phyloP scores from a whole-genome alignment of 352 stramenopile genomes.

The Phytophthora palmivora region DNA sequence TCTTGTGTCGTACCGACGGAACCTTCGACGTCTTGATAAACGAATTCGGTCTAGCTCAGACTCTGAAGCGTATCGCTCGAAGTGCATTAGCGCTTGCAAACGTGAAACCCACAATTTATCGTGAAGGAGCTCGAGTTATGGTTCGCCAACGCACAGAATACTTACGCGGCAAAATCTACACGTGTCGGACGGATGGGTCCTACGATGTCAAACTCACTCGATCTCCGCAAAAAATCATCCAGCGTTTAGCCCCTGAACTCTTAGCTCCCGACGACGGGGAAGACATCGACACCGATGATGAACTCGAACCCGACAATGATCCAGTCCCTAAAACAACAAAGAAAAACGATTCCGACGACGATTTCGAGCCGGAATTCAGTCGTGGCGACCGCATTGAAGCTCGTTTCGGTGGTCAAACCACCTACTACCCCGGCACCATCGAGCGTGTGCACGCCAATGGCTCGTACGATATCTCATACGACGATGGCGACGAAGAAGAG shows the following conservation, averaged over 20 bases:
- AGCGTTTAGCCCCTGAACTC: conserved; percentile 47
- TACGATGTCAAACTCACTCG: conserved; percentile 59
- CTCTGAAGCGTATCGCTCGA: conserved; percentile 43
- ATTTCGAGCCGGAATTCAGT: conserved; percentile 60
- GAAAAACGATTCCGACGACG: conserved; percentile 32
- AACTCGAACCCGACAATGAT: conserved; percentile 16
- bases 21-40: conserved; percentile 71
- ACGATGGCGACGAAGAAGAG: conserved; percentile 75
- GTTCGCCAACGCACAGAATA: conserved; percentile 67
- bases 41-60: conserved; percentile 53
- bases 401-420: conserved; percentile 59
- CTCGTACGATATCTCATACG: conserved; percentile 70
- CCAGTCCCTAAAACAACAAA: conserved; percentile 22
- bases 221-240: conserved; percentile 36
- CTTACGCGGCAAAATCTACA: conserved; percentile 47
- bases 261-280: conserved; percentile 54
- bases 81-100: conserved; percentile 30
- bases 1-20: conserved; percentile 57
- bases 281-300: conserved; percentile 34
- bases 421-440: conserved; percentile 63
- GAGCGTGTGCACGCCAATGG: conserved; percentile 58
- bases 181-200: conserved; percentile 52
- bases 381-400: conserved; percentile 67
- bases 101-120: conserved; percentile 43
- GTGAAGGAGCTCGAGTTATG: conserved; percentile 49